Base-by-base conservation (phyloP, 768 basidiomycete species). In the Boletus reticuloceps region DNA sequence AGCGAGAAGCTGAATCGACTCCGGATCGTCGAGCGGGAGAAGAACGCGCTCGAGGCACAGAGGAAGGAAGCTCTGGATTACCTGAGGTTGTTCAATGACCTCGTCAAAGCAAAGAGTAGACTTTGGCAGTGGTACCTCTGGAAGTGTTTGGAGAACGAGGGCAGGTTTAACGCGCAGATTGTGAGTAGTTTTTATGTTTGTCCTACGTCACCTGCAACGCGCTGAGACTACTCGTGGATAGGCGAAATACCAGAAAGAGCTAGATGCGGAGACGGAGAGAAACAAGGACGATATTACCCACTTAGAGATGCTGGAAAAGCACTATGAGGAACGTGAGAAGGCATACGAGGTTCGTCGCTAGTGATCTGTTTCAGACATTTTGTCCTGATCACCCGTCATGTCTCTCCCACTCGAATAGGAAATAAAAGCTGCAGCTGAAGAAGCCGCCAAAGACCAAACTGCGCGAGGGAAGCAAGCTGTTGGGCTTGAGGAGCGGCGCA, bases 21-120 rank as follows among this genome's bases (percentile, higher is more conserved):
- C 11, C 82, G 90, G 22, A 84, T 94, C 50, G 94, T 98, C 4
- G 97, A 98, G 71, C 84, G 86, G 56, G 97, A 98, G 70, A 94
- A 94, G 72, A 81, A 81, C 16, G 83, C 88, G 0, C 75, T 98
- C 16, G 94, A 98, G 70, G 86, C 81, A 29, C 83, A 91, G 77
- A 94, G 96, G 75, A 86, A 81, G 54, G 94, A 97, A 65, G 96
- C 95, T 0, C 88, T 97, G 62, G 84, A 89, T 55, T 98, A 84
- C 69, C 75, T 96, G 31, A 80, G 87, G 53, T 71, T 94, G 61
- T 85, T 87, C 69, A 97, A 98, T 64, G 87, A 91, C 51, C 82
- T 86, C 50, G 82, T 85, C 6, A 73, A 81, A 47, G 89, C 92
- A 9, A 79, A 84, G 59, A 91, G 88, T 12, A 72, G 85, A 14